These are phyloP conservation scores for Lithospermum erythrorhizon DNA, from an alignment of 257 asterid species.

Conservation along the genomic window DNA sequence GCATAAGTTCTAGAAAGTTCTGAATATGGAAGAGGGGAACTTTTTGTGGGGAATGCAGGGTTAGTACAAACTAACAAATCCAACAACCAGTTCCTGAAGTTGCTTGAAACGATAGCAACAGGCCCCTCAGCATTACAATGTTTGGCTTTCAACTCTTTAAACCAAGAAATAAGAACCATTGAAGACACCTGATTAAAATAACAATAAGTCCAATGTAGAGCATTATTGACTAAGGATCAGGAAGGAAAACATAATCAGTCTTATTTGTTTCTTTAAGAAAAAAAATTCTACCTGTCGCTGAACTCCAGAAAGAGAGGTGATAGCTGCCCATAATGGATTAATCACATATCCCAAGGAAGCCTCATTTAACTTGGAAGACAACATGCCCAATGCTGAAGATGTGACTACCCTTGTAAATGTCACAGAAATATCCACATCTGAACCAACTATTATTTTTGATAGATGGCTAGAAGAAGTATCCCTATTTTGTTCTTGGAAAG, in stretches of 20 bases:
- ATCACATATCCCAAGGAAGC: slow-evolving; percentile 52
- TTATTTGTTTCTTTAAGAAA: slow-evolving; percentile 5
- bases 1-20: slow-evolving; percentile 87
- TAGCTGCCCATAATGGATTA: slow-evolving; percentile 77
- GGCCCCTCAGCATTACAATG: slow-evolving; percentile 36
- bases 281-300: slow-evolving; percentile 70
- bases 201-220: slow-evolving; percentile 3
- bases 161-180: slow-evolving; percentile 86
- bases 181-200: slow-evolving; percentile 64
- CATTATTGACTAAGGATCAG: not conserved
- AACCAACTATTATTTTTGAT: slow-evolving; percentile 78
- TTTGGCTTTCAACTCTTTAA: slow-evolving; percentile 51
- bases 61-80: slow-evolving; percentile 78
- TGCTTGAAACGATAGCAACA: slow-evolving; percentile 38
- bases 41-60: slow-evolving; percentile 91
- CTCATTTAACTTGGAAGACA: slow-evolving; percentile 70
- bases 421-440: slow-evolving; percentile 80
- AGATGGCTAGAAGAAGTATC: slow-evolving; percentile 48
- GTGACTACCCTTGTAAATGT: slow-evolving; percentile 85
- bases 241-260: not conserved
- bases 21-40: slow-evolving; percentile 68
- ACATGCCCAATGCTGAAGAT: slow-evolving; percentile 70
- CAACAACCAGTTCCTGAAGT: slow-evolving; percentile 56
- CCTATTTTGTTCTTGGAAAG: slow-evolving; percentile 45
- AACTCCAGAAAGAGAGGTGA: slow-evolving; percentile 84